These are phyloP conservation scores for Glycyrrhiza uralensis DNA, from an alignment of 306 rosid species.

Conservation along the genomic window DNA sequence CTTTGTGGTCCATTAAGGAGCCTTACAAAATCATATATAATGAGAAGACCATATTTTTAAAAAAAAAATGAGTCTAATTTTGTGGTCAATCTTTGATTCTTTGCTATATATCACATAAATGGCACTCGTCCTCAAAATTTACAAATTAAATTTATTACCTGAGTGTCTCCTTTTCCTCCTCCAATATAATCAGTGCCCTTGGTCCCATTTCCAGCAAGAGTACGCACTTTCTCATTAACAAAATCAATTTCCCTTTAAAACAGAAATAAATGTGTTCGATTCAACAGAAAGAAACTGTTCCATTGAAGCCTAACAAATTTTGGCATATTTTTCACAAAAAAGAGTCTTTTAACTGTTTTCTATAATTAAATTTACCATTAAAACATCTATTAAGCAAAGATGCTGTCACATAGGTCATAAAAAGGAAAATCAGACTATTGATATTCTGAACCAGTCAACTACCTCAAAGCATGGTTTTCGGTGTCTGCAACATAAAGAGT, in stretches of 20 bases:
- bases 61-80: background rate
- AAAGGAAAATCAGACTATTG: background rate
- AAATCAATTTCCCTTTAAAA: conserved; percentile 83
- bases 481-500: conserved; percentile 91
- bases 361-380: conserved; percentile 9
- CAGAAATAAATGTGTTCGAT: conserved; percentile 3
- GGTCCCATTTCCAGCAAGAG: conserved; percentile 95
- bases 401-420: conserved; percentile 8
- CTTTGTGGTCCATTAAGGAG: conserved; percentile 15
- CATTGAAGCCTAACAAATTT: background rate
- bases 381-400: background rate
- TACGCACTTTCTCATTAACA: conserved; percentile 68
- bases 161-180: conserved; percentile 73
- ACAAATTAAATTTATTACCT: conserved; percentile 60
- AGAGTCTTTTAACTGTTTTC: background rate
- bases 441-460: conserved; percentile 28
- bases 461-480: conserved; percentile 98
- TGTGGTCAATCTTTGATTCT: conserved; percentile 9
- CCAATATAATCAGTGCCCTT: conserved; percentile 90
- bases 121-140: conserved; percentile 21
- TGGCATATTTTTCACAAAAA: background rate
- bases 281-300: background rate
- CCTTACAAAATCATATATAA: background rate
- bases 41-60: background rate
- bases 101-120: conserved; percentile 6